Conservation (phyloP, 805 yeast species). For the Brettanomyces custersianus region DNA sequence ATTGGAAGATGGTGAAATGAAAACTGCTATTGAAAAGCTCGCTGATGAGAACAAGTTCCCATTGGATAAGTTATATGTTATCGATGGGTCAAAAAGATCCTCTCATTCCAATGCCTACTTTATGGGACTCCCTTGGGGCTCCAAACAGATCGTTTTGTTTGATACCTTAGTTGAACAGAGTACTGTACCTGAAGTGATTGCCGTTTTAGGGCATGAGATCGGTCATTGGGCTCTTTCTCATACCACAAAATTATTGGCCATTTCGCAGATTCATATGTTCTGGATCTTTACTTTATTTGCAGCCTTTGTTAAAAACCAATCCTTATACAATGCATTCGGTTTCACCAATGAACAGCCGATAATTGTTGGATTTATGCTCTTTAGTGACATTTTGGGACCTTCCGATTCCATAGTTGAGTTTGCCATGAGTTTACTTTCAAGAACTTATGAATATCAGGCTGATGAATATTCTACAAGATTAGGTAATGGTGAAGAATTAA, state of each 20-base stretch:
- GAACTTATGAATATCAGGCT: constrained; percentile 91
- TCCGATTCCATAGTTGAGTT: constrained; percentile 62
- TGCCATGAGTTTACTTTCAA: constrained; percentile 57
- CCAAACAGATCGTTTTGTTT: constrained; percentile 86
- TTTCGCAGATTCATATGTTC: constrained; percentile 57
- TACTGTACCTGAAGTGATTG: constrained; percentile 71
- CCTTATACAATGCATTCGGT: constrained; percentile 74
- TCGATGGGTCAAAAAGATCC: constrained; percentile 96
- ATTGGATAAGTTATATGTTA: constrained; percentile 71
- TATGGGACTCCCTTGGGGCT: constrained; percentile 88
- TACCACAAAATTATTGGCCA: constrained; percentile 63
- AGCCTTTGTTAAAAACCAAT: constrained; percentile 68
- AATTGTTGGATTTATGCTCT: constrained; percentile 72
- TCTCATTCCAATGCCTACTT: constrained; percentile 96
- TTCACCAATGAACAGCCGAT: constrained; percentile 60
- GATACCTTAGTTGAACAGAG: constrained; percentile 86
- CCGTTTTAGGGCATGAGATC: constrained; percentile 96
- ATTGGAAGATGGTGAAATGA: constrained; percentile 82
- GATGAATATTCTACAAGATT: constrained; percentile 73
- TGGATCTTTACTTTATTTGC: constrained; percentile 66
- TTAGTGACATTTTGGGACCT: constrained; percentile 72
- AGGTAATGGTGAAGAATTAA: constrained; percentile 63
- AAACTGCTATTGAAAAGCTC: constrained; percentile 67
- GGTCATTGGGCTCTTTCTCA: constrained; percentile 97
- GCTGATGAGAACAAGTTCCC: constrained; percentile 79